Base-by-base conservation (phyloP, 306 rosid species). In the Prinsepia uniflora region DNA sequence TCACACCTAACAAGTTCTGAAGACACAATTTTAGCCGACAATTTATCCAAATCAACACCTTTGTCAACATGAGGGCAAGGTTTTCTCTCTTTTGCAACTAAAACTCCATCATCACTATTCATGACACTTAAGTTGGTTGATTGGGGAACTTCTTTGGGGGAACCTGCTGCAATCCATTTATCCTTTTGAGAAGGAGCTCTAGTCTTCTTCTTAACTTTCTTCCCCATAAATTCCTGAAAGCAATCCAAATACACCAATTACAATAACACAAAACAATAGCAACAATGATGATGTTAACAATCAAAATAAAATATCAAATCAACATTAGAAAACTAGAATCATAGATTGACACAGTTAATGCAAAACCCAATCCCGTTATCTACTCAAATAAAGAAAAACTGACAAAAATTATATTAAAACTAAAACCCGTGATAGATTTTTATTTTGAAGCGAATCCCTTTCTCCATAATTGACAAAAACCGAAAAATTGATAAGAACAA, bases 211-310 rank as follows among this genome's bases (percentile, higher is more conserved):
- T 87, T 91, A 61, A 85, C 81, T 79, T 84, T 95, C 85, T 91
- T 95, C 79, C 86, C 97, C 99, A 95, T 91, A 40, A 77, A 53
- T 76, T 75, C 91, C 90, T 91, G 73, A 49, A 84, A 75, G 77
- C 58, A 56, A 80, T 44, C 72, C 48, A 82, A 84, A 73, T 2
- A 78, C 22, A 73, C 64, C 70, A 77, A 70, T 58, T 6, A 40
- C 15, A 41, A 41, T 5, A 48, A 11, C 10, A 48, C 9, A 5
- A 10, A 40, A 49, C 15, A 49, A 49, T 14, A 49, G 6, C 43
- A 59, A 59, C 64, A 59, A 34, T 0, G 34, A 30, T 59, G 17
- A 58, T 34, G 5, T 24, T 7, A 7, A 59, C 0, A 9, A 18
- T 7, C 34, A 17, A 3, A 56, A 17, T 4, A 42, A 13, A 15